These are phyloP conservation scores for Tylopilus balloui DNA, from an alignment of 768 basidiomycete species.

Conservation along the genomic window DNA sequence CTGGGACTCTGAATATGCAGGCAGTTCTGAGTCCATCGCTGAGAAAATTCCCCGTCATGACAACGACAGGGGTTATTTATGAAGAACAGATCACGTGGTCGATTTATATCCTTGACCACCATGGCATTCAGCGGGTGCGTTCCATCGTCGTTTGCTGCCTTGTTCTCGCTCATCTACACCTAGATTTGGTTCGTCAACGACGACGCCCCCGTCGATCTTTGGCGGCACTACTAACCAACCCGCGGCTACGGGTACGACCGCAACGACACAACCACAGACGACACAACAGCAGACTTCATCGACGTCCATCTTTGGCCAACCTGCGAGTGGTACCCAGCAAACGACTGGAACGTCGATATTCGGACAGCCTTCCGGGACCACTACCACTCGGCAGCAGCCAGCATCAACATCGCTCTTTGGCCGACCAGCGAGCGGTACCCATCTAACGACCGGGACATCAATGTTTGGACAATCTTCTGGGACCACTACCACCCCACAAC, in stretches of 20 bases:
- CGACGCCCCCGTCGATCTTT: constrained; percentile 34
- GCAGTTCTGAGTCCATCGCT: constrained; percentile 13
- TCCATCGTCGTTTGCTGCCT: neutral
- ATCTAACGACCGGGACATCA: neutral
- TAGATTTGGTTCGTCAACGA: constrained; percentile 39
- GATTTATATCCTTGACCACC: neutral
- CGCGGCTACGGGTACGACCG: constrained; percentile 14
- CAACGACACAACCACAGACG: constrained; percentile 16
- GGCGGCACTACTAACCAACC: constrained; percentile 21
- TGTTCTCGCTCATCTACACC: constrained; percentile 4
- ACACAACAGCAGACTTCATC: constrained; percentile 17
- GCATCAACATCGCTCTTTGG: neutral
- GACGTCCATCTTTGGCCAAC: neutral
- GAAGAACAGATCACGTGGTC: constrained; percentile 10
- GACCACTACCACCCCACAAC: constrained; percentile 16
- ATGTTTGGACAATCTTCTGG: constrained; percentile 35
- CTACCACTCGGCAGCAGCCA: constrained; percentile 9
- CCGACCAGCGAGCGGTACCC: neutral
- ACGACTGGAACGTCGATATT: constrained; percentile 3
- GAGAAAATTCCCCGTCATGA: too few relatives aligned
- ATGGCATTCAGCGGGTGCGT: constrained; percentile 25
- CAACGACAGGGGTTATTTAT: constrained; percentile 17
- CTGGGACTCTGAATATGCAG: constrained; percentile 20
- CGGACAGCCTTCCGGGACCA: constrained; percentile 9
- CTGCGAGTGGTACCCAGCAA: constrained; percentile 6